These are phyloP conservation scores for Talaromyces funiculosus DNA, from an alignment of 2,329 filamentous ascomycete genomes.

Conservation along the genomic window DNA sequence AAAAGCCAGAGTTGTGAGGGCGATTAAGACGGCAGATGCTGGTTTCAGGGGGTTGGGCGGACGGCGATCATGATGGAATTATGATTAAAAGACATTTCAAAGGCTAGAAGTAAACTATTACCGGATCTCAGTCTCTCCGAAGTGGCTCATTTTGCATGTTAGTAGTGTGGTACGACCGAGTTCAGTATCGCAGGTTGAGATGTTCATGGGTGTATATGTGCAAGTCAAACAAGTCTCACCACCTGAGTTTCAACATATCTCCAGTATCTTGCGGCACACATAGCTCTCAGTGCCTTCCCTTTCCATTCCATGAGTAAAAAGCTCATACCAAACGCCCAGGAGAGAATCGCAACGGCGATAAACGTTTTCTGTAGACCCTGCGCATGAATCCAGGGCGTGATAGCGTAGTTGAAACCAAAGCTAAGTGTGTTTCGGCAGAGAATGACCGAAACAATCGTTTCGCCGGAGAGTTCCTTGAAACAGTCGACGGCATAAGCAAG, in stretches of 20 bases:
- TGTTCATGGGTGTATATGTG: background rate
- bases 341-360: constrained; percentile 36
- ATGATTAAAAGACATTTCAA: background rate
- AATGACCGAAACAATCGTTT: constrained; percentile 48
- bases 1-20: background rate
- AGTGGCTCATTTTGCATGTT: background rate
- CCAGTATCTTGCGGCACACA: constrained; percentile 12
- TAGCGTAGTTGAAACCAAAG: constrained; percentile 43
- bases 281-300: constrained; percentile 33
- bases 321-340: constrained; percentile 35
- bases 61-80: background rate
- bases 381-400: constrained; percentile 42
- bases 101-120: background rate
- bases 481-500: constrained; percentile 47
- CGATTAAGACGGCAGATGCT: background rate
- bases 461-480: constrained; percentile 45
- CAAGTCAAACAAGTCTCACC: background rate
- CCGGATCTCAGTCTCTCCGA: background rate
- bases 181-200: background rate
- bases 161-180: background rate
- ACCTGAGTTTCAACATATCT: constrained; percentile 16
- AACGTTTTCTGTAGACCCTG: constrained; percentile 44
- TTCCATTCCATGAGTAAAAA: constrained; percentile 46
- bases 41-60: background rate
- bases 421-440: constrained; percentile 40